Evolutionary conservation across 116 monocot genomes (phyloP).

Genomic region (Papilionanthe hybrid): DNA sequence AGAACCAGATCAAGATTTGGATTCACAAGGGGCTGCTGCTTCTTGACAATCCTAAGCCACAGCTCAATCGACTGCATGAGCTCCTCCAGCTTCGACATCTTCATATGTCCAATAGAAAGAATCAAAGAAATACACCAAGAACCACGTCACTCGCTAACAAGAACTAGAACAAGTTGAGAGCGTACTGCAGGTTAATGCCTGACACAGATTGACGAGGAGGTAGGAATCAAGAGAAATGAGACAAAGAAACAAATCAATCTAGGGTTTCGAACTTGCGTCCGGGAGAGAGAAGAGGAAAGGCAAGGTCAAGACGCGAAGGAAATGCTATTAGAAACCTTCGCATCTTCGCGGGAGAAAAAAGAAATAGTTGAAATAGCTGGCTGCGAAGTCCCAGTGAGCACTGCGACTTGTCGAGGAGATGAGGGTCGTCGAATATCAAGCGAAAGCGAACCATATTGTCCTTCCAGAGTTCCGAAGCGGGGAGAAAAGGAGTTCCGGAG

Average conservation of each 20-base stretch:
- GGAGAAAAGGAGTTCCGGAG: too few relatives aligned
- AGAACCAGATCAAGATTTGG: conserved; percentile 86
- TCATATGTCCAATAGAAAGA: neutral
- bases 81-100: conserved; percentile 65
- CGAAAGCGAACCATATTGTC: too few relatives aligned
- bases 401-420: too few relatives aligned
- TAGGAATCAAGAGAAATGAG: neutral
- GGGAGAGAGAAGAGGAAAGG: too few relatives aligned
- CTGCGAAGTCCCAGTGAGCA: too few relatives aligned
- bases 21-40: conserved; percentile 44
- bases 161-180: neutral
- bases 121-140: neutral
- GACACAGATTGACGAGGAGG: neutral
- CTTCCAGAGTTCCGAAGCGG: too few relatives aligned
- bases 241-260: neutral
- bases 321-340: too few relatives aligned
- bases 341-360: too few relatives aligned
- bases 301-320: too few relatives aligned
- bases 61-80: conserved; percentile 68
- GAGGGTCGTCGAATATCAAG: too few relatives aligned
- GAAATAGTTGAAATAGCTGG: too few relatives aligned
- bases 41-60: conserved; percentile 56
- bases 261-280: neutral
- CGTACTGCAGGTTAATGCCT: neutral
- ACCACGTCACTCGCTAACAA: neutral